Evolutionary conservation across 1,139 yeast genomes (phyloP).

Genomic region (Kazachstania sp.): DNA sequence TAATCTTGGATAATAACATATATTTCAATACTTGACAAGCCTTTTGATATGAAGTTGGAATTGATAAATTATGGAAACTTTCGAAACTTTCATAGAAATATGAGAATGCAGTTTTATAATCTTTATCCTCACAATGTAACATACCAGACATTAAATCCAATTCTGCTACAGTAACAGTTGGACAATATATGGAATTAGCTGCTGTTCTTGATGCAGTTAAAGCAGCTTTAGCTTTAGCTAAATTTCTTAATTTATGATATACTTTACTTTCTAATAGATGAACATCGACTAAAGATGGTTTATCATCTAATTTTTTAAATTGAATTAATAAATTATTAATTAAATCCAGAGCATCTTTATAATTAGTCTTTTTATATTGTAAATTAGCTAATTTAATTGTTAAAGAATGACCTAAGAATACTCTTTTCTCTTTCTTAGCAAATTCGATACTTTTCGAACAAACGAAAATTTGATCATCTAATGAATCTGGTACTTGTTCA

Average conservation of each 20-base stretch:
- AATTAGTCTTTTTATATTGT: slow-evolving; percentile 55
- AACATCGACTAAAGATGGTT: slow-evolving; percentile 89
- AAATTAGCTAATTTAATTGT: slow-evolving; percentile 76
- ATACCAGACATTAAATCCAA: slow-evolving; percentile 93
- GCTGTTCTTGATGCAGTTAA: slow-evolving; percentile 93
- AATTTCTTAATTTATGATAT: slow-evolving; percentile 83
- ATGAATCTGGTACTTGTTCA: slow-evolving; percentile 57
- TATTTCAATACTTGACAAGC: slow-evolving; percentile 80
- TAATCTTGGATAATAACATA: slow-evolving; percentile 85
- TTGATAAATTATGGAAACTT: slow-evolving; percentile 47
- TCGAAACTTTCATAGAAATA: slow-evolving; percentile 94
- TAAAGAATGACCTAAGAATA: slow-evolving; percentile 80
- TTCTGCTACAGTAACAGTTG: slow-evolving; percentile 90
- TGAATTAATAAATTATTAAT: slow-evolving; percentile 69
- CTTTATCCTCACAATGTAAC: slow-evolving; percentile 93
- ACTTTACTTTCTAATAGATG: slow-evolving; percentile 86
- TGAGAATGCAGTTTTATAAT: slow-evolving; percentile 91
- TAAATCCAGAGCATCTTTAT: slow-evolving; percentile 63
- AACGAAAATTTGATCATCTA: slow-evolving; percentile 64
- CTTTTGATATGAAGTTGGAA: slow-evolving; percentile 50
- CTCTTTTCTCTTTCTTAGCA: slow-evolving; percentile 76
- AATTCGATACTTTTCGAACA: slow-evolving; percentile 79
- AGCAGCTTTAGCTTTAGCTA: slow-evolving; percentile 89
- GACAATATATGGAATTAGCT: slow-evolving; percentile 92
- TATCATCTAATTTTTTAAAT: slow-evolving; percentile 90